Percentiles rank a stretch among this genome's conserved stretches.
phyloP scores from a whole-genome alignment of 1,284 basidiomycete genomes.

The Abortiporus biennis region DNA sequence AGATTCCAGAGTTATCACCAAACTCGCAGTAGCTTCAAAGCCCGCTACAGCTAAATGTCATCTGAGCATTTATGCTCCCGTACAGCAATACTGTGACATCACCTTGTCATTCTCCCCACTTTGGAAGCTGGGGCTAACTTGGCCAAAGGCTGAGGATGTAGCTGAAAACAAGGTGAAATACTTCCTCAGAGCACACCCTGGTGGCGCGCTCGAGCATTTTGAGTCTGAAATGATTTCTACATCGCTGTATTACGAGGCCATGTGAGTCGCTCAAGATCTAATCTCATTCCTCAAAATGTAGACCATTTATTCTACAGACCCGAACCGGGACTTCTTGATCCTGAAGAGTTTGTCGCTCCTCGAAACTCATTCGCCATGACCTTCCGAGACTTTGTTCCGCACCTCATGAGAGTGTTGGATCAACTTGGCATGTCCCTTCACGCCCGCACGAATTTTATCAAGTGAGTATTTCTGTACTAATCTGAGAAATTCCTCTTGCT shows the following conservation, averaged over 20 bases:
- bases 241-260: slow-evolving; percentile 73
- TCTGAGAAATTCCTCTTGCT: neutral
- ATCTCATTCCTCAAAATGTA: neutral
- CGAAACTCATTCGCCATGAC: slow-evolving; percentile 79
- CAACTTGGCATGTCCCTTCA: slow-evolving; percentile 74
- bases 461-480: slow-evolving; percentile 35
- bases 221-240: slow-evolving; percentile 70
- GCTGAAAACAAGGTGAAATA: slow-evolving; percentile 71
- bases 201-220: slow-evolving; percentile 76
- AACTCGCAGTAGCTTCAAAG: slow-evolving; percentile 63
- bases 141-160: slow-evolving; percentile 66
- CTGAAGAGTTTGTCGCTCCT: slow-evolving; percentile 67
- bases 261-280: slow-evolving; percentile 55
- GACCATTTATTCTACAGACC: slow-evolving; percentile 38
- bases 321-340: slow-evolving; percentile 65
- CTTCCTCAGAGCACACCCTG: slow-evolving; percentile 72
- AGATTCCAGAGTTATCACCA: slow-evolving; percentile 67
- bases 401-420: slow-evolving; percentile 70
- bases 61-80: slow-evolving; percentile 63
- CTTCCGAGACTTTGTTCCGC: slow-evolving; percentile 69
- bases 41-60: slow-evolving; percentile 70
- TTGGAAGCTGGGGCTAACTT: slow-evolving; percentile 67
- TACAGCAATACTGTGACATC: slow-evolving; percentile 71
- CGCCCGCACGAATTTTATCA: slow-evolving; percentile 72
- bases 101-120: slow-evolving; percentile 58